Evolutionary conservation across 768 basidiomycete genomes (phyloP).

Genomic region (Hypholoma sublateritium): DNA sequence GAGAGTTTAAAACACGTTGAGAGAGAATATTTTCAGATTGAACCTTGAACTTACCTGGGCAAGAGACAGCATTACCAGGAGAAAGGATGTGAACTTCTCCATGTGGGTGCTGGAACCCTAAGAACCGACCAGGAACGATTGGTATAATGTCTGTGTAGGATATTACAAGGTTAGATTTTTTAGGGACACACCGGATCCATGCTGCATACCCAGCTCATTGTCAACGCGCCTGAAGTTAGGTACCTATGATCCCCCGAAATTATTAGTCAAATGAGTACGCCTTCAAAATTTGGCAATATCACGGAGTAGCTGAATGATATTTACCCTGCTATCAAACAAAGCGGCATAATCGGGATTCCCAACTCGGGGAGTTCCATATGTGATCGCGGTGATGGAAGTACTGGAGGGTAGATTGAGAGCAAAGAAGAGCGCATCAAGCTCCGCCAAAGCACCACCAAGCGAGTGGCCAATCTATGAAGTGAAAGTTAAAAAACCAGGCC

Average conservation of each 20-base stretch:
- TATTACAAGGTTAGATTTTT: background rate
- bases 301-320: background rate
- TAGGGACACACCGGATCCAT: background rate
- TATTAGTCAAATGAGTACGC: background rate
- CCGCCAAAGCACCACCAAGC: slow-evolving; percentile 52
- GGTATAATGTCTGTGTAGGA: slow-evolving; percentile 44
- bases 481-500: background rate
- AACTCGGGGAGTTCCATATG: slow-evolving; percentile 53
- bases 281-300: background rate
- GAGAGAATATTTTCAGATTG: background rate
- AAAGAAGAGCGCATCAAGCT: slow-evolving; percentile 51
- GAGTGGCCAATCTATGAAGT: slow-evolving; percentile 43
- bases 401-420: slow-evolving; percentile 43
- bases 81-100: slow-evolving; percentile 57
- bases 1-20: background rate
- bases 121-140: slow-evolving; percentile 49
- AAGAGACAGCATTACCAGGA: slow-evolving; percentile 33
- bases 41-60: slow-evolving; percentile 28
- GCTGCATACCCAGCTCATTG: slow-evolving; percentile 32
- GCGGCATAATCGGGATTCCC: slow-evolving; percentile 48
- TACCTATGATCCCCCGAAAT: slow-evolving; percentile 17
- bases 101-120: slow-evolving; percentile 51
- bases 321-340: slow-evolving; percentile 47
- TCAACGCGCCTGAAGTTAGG: slow-evolving; percentile 40
- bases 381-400: slow-evolving; percentile 40